Conservation (phyloP, 148 eudicot genomes). For the Pouteria glomerata region DNA sequence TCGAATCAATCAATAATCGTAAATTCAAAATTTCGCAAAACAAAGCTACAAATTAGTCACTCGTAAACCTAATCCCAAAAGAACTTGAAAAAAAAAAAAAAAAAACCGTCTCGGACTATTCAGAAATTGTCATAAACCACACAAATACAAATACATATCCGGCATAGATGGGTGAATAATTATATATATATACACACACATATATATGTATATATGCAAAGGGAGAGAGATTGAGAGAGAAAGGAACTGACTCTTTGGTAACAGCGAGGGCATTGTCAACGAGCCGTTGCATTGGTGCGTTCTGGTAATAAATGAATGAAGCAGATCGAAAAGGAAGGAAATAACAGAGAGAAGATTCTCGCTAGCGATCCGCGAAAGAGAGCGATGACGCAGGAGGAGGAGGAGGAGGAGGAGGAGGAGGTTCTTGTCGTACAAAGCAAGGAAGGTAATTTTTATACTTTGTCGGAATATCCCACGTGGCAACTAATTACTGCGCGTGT, state of each 20-base stretch:
- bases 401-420: neutral
- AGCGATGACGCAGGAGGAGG: neutral
- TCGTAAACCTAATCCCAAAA: too few species aligned
- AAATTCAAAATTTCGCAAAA: too few species aligned
- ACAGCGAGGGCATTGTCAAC: conserved; percentile 66
- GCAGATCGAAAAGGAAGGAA: conserved; percentile 7
- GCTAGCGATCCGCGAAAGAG: neutral
- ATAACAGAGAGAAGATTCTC: neutral
- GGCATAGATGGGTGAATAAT: too few species aligned
- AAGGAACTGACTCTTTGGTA: conserved; percentile 53
- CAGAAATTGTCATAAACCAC: neutral
- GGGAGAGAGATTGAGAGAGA: neutral
- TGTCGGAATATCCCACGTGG: too few species aligned
- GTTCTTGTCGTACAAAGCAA: conserved; percentile 1
- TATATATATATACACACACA: neutral
- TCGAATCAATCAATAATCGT: too few species aligned
- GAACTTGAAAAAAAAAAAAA: too few species aligned
- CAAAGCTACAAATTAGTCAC: too few species aligned
- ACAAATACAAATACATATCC: neutral
- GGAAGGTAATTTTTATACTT: too few species aligned
- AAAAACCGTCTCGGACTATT: too few species aligned
- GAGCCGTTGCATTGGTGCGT: conserved; percentile 44
- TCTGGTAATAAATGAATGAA: neutral
- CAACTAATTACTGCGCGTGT: too few species aligned
- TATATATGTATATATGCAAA: neutral